A percentile compares a stretch with the other conserved stretches of the same genome.
These are phyloP conservation scores for Anthostomella pinea DNA, from an alignment of 2,329 filamentous ascomycete species.

Conservation along the genomic window DNA sequence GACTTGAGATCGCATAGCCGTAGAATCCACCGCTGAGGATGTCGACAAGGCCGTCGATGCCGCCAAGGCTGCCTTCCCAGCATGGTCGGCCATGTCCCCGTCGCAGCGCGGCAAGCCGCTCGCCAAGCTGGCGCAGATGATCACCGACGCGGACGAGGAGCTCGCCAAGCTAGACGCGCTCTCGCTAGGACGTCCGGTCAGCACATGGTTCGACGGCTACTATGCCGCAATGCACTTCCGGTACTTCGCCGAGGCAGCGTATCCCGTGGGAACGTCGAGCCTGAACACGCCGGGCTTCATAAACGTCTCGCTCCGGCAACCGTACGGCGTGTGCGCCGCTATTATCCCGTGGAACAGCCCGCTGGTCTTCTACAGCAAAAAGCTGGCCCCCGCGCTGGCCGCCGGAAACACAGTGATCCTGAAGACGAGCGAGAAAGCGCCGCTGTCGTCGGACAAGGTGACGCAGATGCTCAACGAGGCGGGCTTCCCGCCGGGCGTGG, in stretches of 20 bases:
- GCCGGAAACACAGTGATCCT: constrained; percentile 63
- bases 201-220: constrained; percentile 20
- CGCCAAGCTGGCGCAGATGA: constrained; percentile 21
- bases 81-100: constrained; percentile 20
- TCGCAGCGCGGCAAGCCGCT: constrained; percentile 15
- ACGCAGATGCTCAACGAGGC: constrained; percentile 67
- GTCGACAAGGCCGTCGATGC: constrained; percentile 24
- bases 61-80: constrained; percentile 20
- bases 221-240: constrained; percentile 11
- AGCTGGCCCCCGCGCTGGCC: constrained; percentile 67
- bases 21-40: constrained; percentile 22
- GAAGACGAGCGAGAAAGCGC: constrained; percentile 64
- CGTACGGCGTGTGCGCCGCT: constrained; percentile 71
- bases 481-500: constrained; percentile 71
- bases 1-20: no score
- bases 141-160: constrained; percentile 11
- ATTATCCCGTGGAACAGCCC: constrained; percentile 86
- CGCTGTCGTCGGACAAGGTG: constrained; percentile 60
- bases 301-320: constrained; percentile 45
- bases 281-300: constrained; percentile 19
- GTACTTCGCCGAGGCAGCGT: constrained; percentile 18
- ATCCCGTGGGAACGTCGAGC: constrained; percentile 18
- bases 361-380: constrained; percentile 73
- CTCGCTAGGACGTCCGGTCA: constrained; percentile 17
- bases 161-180: constrained; percentile 16